Evolutionary conservation across 2,329 filamentous ascomycete species (phyloP).

Genomic region (Sarocladiaceae sp.): DNA sequence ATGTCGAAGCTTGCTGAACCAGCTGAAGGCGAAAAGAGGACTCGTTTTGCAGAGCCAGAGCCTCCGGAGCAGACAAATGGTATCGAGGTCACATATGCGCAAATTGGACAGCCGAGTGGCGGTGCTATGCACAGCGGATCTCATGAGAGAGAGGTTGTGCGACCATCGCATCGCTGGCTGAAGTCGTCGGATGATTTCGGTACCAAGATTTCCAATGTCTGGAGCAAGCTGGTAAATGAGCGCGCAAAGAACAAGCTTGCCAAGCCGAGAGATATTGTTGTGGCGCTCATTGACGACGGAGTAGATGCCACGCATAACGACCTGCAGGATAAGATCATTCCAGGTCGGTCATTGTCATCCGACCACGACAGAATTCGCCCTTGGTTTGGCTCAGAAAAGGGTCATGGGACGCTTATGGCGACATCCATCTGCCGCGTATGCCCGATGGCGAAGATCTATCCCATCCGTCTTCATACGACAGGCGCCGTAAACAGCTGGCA

Average conservation of each 20-base stretch:
- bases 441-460: slow-evolving; percentile 8
- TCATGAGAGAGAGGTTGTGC: neutral
- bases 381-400: slow-evolving; percentile 1
- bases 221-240: neutral
- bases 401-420: slow-evolving; percentile 4
- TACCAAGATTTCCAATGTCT: neutral
- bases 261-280: slow-evolving; percentile 3
- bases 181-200: slow-evolving; percentile 1
- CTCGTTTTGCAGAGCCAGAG: neutral
- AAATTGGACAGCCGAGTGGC: neutral
- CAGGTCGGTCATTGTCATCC: neutral
- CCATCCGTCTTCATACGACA: slow-evolving; percentile 1
- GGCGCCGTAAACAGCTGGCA: slow-evolving; percentile 1
- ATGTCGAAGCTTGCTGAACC: too few relatives aligned
- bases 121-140: neutral
- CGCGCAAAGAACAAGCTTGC: neutral
- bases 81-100: neutral
- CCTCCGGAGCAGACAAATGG: neutral
- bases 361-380: neutral
- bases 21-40: neutral
- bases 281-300: slow-evolving; percentile 5
- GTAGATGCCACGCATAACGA: neutral
- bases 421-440: slow-evolving; percentile 1
- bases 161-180: neutral
- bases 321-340: neutral